Base-by-base conservation (phyloP, 1,284 basidiomycete genomes). In the Trichosporon faecale region DNA sequence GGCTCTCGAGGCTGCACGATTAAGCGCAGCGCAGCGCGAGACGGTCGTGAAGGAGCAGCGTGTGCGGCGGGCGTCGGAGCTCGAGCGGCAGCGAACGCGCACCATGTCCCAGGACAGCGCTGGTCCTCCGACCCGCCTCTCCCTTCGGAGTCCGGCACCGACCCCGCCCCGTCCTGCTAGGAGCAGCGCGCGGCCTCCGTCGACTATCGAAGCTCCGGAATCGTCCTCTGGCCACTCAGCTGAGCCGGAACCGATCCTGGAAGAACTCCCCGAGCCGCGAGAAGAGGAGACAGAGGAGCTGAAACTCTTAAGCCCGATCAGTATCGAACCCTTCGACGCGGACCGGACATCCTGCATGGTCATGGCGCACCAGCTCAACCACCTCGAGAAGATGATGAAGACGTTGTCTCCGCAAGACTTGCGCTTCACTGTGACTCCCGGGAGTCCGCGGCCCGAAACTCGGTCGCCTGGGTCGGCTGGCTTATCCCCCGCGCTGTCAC, bases 301-400 rank as follows among this genome's bases (percentile, higher is more conserved):
- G 16, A 61, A 61, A 29, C 57, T 61, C 3, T 33, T 61, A 8
- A 18, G 57, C 29, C 18, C 57, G 29, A 18, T 61, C 9, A 21
- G 21, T 2, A 29, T 61, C 29, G 57, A 61, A 16, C 25, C 52
- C 11, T 57, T 57, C 57, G 57, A 61, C 57, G 18, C 27, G 2
- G 57, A 61, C 57, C 57, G 57, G 5, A 33, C 57, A 2, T 33
- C 29, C 2, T 61, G 79, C 2, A 40, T 82, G 21, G 78, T 84
- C 57, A 83, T 84, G 79, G 78, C 77, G 23, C 81, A 83, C 25
- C 77, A 83, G 70, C 72, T 84, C 46, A 81, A 80, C 69, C 75
- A 78, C 66, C 74, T 84, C 11, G 83, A 84, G 73, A 76, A 74
- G 73, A 78, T 82, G 68, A 78, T 84, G 76, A 78, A 80, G 18